Base-by-base conservation (phyloP, 768 basidiomycete genomes). In the Leccinum sublutescens region DNA sequence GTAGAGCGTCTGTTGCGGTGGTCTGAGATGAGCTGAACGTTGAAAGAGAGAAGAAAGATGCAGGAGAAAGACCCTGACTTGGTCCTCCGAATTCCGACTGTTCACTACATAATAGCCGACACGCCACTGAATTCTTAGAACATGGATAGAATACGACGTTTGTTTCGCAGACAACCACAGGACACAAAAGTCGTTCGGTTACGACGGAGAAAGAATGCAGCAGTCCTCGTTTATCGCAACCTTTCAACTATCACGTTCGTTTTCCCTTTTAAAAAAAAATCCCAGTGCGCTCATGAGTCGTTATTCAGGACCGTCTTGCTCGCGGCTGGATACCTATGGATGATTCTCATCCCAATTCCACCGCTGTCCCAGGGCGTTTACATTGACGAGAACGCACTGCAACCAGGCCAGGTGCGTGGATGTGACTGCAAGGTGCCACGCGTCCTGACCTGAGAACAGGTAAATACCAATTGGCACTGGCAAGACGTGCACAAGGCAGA, bases 361-460 rank as follows among this genome's bases (percentile, higher is more conserved):
- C 75, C 75, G 1, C 78, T 95, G 5, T 86, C 85, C 17, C 80
- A 85, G 62, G 72, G 76, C 9, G 91, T 86, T 9, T 96, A 93
- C 70, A 89, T 96, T 52, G 94, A 96, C 71, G 97, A 99, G 76
- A 97, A 98, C 71, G 96, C 97, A 1, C 75, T 99, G 19, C 93
- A 95, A 67, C 95, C 97, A 10, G 88, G 84, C 5, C 94, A 96
- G 78, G 95, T 95, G 65, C 52, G 68, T 55, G 61, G 10, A 43
- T 34, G 8, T 58, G 21, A 48, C 25, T 25, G 1, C 11, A 29
- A n/a, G 0, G 4, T n/a, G 27, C 15, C 10, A 8, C 29, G 2
- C 27, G 3, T 19, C 38, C 54, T 62, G n/a, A 72, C 51, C 36
- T 49, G 15, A 49, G 25, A 33, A 56, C 31, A 98, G 94, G 95